Evolutionary conservation across 169 alveolate species (phyloP).

Genomic region (Perkinsus olseni): DNA sequence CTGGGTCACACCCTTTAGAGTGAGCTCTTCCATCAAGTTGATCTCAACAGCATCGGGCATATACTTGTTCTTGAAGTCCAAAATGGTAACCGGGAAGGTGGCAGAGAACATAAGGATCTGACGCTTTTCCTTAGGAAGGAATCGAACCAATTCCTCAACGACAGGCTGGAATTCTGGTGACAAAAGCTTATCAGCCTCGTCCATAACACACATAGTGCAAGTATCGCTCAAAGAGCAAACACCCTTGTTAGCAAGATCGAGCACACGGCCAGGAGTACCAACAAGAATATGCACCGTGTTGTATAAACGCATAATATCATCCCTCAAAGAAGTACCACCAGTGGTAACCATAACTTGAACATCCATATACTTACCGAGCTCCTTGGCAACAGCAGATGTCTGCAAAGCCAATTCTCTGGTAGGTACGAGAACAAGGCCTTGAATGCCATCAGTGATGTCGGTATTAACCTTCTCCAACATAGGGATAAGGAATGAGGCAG

Average conservation of each 20-base stretch:
- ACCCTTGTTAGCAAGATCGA: constrained; percentile 89
- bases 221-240: constrained; percentile 70
- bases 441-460: constrained; percentile 31
- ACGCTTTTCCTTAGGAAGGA: constrained; percentile 73
- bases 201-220: constrained; percentile 85
- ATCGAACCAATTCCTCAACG: constrained; percentile 84
- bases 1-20: constrained; percentile 96
- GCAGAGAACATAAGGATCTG: constrained; percentile 95
- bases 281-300: constrained; percentile 92
- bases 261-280: constrained; percentile 99
- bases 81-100: constrained; percentile 95
- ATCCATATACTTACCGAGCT: constrained; percentile 89
- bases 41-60: constrained; percentile 92
- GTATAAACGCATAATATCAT: constrained; percentile 89
- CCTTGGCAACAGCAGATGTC: constrained; percentile 89
- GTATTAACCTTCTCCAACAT: constrained; percentile 80
- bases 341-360: constrained; percentile 97
- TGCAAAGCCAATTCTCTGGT: constrained; percentile 91
- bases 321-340: constrained; percentile 96
- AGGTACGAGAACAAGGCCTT: constrained; percentile 88
- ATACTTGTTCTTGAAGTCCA: constrained; percentile 84
- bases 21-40: constrained; percentile 96
- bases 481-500: constrained; percentile 98
- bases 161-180: constrained; percentile 94
- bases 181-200: constrained; percentile 97